A percentile compares a stretch with the other conserved stretches of the same genome.
Conservation (phyloP, 1,284 basidiomycete genomes). For the Mycosarcoma maydis region DNA sequence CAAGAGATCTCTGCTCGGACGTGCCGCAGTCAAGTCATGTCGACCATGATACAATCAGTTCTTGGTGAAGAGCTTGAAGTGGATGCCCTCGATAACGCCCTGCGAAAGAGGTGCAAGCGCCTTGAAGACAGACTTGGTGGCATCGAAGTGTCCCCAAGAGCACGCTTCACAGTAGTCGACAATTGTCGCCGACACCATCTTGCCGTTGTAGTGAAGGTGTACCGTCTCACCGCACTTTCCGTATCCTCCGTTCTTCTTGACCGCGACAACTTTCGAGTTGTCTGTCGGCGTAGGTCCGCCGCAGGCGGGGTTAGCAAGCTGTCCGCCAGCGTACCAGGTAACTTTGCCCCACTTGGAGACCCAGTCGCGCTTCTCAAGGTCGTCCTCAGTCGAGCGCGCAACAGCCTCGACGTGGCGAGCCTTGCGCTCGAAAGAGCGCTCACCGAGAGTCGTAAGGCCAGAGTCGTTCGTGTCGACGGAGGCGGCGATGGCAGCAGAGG, state of each 20-base stretch:
- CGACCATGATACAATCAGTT: constrained; percentile 22
- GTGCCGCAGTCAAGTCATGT: too few species aligned
- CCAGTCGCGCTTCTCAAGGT: constrained; percentile 45
- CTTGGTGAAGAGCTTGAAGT: constrained; percentile 52
- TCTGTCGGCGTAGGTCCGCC: constrained; percentile 57
- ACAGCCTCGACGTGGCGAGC: constrained; percentile 43
- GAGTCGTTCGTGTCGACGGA: constrained; percentile 45
- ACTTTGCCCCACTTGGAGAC: constrained; percentile 46
- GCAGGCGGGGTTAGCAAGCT: constrained; percentile 60
- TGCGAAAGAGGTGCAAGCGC: constrained; percentile 49
- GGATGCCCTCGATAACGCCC: constrained; percentile 53
- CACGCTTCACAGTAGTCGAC: constrained; percentile 58
- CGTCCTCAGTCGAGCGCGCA: constrained; percentile 6
- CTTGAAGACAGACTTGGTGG: constrained; percentile 53
- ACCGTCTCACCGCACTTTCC: constrained; percentile 59
- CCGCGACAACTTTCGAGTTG: constrained; percentile 54
- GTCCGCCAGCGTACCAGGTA: constrained; percentile 60
- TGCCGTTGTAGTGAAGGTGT: constrained; percentile 56
- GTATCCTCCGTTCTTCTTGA: constrained; percentile 52
- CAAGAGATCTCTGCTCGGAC: too few species aligned
- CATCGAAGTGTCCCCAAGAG: constrained; percentile 55
- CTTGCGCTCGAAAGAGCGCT: constrained; percentile 54
- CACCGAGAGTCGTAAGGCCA: constrained; percentile 36
- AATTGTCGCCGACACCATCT: constrained; percentile 52
- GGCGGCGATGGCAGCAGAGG: constrained; percentile 33